These are phyloP conservation scores for Orbilia ellipsospora DNA, from an alignment of 2,329 filamentous ascomycete species.

Conservation along the genomic window DNA sequence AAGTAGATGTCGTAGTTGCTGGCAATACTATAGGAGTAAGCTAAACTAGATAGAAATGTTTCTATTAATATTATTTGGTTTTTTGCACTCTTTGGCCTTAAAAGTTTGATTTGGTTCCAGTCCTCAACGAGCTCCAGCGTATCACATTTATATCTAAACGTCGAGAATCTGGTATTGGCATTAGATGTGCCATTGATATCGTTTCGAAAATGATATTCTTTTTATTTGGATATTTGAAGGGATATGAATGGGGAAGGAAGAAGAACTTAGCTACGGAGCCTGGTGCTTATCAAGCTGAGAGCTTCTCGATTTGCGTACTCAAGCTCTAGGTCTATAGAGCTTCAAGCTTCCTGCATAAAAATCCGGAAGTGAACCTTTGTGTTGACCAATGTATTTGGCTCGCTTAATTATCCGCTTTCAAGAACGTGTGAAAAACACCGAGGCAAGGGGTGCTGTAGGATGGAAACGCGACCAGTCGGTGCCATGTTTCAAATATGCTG, in stretches of 20 bases:
- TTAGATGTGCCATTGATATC: too few species aligned
- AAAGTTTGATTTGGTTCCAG: constrained; percentile 22
- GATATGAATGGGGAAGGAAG: too few species aligned
- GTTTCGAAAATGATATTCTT: too few species aligned
- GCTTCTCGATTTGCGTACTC: background rate
- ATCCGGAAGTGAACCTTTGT: constrained; percentile 27
- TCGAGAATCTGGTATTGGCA: too few species aligned
- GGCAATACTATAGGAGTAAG: too few species aligned
- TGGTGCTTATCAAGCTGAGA: too few species aligned
- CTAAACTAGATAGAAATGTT: constrained; percentile 6
- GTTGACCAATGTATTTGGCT: constrained; percentile 17
- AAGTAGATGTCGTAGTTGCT: too few species aligned
- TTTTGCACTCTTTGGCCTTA: background rate
- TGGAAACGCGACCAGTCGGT: constrained; percentile 53
- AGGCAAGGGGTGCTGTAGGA: constrained; percentile 28
- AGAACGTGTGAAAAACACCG: background rate
- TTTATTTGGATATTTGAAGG: too few species aligned
- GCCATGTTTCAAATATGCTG: constrained; percentile 49
- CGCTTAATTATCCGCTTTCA: constrained; percentile 42
- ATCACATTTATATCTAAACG: too few species aligned
- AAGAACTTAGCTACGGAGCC: too few species aligned
- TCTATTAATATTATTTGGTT: constrained; percentile 40
- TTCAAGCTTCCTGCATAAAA: background rate
- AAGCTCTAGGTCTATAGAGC: background rate
- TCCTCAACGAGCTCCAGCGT: background rate